Evolutionary conservation across 2,329 filamentous ascomycete species (phyloP).

Genomic region (Cladobotryum mycophilum): DNA sequence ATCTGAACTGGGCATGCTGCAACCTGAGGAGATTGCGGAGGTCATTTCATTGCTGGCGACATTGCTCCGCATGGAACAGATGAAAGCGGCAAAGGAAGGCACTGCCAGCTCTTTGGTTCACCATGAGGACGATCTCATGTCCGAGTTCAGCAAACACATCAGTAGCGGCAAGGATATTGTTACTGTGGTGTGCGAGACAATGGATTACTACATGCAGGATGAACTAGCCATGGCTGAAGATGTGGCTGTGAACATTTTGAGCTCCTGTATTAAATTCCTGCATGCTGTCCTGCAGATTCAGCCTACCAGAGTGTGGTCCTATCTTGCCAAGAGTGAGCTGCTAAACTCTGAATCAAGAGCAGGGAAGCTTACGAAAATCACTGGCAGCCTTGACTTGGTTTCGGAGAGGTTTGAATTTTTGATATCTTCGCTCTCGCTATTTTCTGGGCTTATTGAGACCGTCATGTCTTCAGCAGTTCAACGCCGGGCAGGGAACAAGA

Average conservation of each 20-base stretch:
- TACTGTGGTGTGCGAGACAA: conserved; percentile 73
- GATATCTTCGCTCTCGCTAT: conserved; percentile 64
- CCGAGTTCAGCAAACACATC: conserved; percentile 49
- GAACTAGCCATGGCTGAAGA: conserved; percentile 52
- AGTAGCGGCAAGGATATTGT: conserved; percentile 66
- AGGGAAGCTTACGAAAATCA: conserved; percentile 69
- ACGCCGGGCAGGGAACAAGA: conserved; percentile 52
- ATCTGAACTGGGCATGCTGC: conserved; percentile 46
- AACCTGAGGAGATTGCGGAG: conserved; percentile 61
- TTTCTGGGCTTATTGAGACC: conserved; percentile 69
- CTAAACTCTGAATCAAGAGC: conserved; percentile 70
- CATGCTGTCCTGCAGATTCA: conserved; percentile 65
- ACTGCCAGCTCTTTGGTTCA: conserved; percentile 26
- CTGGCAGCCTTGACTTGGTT: conserved; percentile 76
- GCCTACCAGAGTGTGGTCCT: conserved; percentile 84
- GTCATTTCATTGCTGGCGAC: conserved; percentile 68
- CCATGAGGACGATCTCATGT: conserved; percentile 40
- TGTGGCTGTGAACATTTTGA: conserved; percentile 58
- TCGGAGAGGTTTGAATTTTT: conserved; percentile 73
- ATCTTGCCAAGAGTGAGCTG: conserved; percentile 73
- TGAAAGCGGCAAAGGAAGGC: conserved; percentile 26
- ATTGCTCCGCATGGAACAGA: conserved; percentile 51
- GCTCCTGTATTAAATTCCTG: conserved; percentile 73
- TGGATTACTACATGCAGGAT: conserved; percentile 64
- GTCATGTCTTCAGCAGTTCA: conserved; percentile 63